These are phyloP conservation scores for Fusarium anthophilum DNA, from an alignment of 2,329 filamentous ascomycete genomes.

Conservation along the genomic window DNA sequence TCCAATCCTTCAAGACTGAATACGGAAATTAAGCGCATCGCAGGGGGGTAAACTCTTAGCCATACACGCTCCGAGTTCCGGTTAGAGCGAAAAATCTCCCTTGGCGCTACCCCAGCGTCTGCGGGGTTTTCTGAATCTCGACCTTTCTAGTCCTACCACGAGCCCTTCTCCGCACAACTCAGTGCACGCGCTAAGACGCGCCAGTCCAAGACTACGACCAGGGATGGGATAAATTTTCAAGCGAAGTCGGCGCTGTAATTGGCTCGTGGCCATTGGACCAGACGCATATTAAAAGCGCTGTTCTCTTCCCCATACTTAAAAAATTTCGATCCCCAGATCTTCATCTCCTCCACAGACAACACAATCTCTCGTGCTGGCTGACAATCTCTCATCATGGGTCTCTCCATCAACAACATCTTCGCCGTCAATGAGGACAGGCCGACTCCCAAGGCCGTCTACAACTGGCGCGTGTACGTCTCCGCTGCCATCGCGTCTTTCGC, in stretches of 20 bases:
- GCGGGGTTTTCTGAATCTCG: conserved; percentile 1
- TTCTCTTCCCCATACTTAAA: not conserved
- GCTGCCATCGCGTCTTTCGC: conserved; percentile 65
- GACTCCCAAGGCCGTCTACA: conserved; percentile 66
- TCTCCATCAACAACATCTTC: conserved; percentile 54
- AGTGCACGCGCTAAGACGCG: not conserved
- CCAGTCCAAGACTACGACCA: not conserved
- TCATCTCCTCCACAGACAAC: not conserved
- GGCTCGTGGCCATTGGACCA: not conserved
- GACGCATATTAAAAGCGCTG: not conserved
- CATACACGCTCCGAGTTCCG: not conserved
- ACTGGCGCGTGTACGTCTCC: conserved; percentile 66
- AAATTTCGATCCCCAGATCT: not conserved
- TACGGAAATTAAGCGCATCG: not conserved
- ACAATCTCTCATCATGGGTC: not conserved
- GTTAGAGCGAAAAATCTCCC: not conserved
- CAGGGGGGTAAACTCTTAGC: not conserved
- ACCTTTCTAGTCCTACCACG: not conserved
- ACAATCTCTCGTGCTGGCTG: not conserved
- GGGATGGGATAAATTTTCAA: conserved; percentile 8
- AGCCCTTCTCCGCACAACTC: not conserved
- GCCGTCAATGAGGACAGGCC: conserved; percentile 64
- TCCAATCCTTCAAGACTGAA: too few relatives aligned
- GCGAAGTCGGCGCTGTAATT: not conserved
- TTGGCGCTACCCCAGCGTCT: not conserved